Evolutionary conservation across 139 green algal genomes (phyloP).

Genomic region (Chlorella ohadii): DNA sequence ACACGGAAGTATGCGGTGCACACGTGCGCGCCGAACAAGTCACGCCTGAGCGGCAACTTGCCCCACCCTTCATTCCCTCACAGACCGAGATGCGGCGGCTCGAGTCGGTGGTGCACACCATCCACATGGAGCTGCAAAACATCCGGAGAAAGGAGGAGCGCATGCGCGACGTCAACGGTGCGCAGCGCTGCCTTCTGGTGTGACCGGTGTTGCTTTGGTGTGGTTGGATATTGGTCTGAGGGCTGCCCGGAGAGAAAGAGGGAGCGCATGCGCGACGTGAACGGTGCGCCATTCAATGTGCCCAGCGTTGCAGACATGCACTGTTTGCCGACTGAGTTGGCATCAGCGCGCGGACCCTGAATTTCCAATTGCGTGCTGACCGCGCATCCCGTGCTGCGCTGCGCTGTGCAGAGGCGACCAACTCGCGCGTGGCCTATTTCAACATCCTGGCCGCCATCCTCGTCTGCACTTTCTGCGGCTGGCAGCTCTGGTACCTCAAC

Average conservation of each 20-base stretch:
- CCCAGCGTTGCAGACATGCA: too few species aligned
- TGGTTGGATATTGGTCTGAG: too few species aligned
- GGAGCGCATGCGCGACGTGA: not conserved
- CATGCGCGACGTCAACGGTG: constrained; percentile 93
- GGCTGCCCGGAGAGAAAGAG: not conserved
- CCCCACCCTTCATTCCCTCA: not conserved
- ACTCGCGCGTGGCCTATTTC: constrained; percentile 85
- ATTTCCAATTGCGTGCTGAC: not conserved
- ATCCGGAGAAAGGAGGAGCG: constrained; percentile 82
- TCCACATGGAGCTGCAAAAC: constrained; percentile 85
- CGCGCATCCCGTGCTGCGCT: not conserved
- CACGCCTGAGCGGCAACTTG: too few species aligned
- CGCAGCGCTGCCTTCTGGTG: not conserved
- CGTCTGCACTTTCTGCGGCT: constrained; percentile 71
- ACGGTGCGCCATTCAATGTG: too few species aligned
- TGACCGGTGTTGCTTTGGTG: not conserved
- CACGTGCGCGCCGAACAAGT: too few species aligned
- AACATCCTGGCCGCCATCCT: constrained; percentile 81
- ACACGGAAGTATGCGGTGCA: too few species aligned
- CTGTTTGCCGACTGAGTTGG: too few species aligned
- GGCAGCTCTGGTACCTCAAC: constrained; percentile 89
- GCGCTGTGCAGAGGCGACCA: constrained; percentile 81
- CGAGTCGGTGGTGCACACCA: constrained; percentile 73
- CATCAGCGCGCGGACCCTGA: too few species aligned
- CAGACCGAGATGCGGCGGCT: constrained; percentile 76